These are phyloP conservation scores for Carex myosuroides DNA, from an alignment of 176 grass and related monocot species.

Conservation along the genomic window DNA sequence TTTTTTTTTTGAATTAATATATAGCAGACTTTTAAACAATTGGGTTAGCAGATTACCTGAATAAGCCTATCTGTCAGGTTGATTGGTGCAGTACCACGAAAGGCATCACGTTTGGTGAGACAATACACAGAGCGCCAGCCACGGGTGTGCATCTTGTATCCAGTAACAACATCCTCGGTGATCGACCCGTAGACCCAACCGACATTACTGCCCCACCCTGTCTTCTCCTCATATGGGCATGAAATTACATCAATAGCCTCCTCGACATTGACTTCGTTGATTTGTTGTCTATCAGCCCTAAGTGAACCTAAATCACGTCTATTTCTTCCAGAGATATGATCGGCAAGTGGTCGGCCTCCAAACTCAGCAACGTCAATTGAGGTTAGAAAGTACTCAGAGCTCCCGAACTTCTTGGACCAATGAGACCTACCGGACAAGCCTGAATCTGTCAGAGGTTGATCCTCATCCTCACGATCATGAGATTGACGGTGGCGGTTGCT, in stretches of 20 bases:
- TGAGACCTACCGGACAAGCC: conserved; percentile 14
- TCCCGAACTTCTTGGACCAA: conserved; percentile 11
- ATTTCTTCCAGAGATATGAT: conserved; percentile 8
- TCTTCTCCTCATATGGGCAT: conserved; percentile 26
- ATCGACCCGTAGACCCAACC: conserved; percentile 22
- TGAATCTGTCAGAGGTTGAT: neutral
- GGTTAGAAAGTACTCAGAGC: neutral
- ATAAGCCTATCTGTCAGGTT: conserved; percentile 28
- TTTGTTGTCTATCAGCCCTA: neutral
- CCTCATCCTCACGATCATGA: neutral
- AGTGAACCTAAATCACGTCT: conserved; percentile 19
- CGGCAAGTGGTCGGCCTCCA: conserved; percentile 18
- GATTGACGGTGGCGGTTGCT: neutral
- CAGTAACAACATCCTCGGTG: conserved; percentile 24
- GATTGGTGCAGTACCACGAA: conserved; percentile 21
- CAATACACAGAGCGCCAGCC: conserved; percentile 19
- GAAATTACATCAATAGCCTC: conserved; percentile 25
- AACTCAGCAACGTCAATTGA: conserved; percentile 14
- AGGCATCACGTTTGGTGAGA: conserved; percentile 2
- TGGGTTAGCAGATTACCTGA: neutral
- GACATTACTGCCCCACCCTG: conserved; percentile 13
- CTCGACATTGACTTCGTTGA: neutral
- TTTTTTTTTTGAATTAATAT: neutral
- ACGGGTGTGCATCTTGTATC: conserved; percentile 25
- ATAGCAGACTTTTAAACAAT: neutral